These are phyloP conservation scores for Beta lomatogona DNA, from an alignment of 179 eudicot species.

Conservation along the genomic window DNA sequence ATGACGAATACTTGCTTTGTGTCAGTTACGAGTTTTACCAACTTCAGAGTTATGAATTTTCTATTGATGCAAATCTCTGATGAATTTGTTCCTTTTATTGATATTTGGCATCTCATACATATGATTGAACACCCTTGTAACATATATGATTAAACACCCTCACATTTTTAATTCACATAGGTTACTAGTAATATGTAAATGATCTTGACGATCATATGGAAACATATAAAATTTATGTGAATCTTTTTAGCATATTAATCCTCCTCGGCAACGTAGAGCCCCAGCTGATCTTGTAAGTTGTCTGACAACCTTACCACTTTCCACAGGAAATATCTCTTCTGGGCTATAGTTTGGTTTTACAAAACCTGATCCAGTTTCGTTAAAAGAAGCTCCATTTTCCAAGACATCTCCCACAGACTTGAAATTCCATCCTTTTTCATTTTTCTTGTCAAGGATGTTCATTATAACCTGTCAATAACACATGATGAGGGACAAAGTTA, in stretches of 20 bases:
- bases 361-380: conserved; percentile 34
- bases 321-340: conserved; percentile 58
- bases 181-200: background rate
- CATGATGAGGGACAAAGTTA: no score
- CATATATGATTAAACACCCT: conserved; percentile 7
- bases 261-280: conserved; percentile 48
- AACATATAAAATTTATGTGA: background rate
- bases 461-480: conserved; percentile 48
- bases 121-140: background rate
- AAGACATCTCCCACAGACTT: conserved; percentile 62
- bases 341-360: conserved; percentile 58
- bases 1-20: background rate
- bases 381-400: conserved; percentile 78
- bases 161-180: background rate
- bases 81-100: background rate
- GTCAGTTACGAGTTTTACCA: background rate
- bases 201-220: background rate
- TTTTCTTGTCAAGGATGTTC: conserved; percentile 31
- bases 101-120: background rate
- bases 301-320: conserved; percentile 55
- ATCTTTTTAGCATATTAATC: conserved; percentile 43
- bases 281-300: conserved; percentile 68
- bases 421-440: conserved; percentile 42
- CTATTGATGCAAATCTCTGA: background rate
- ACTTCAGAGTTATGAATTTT: background rate